phyloP scores from a whole-genome alignment of 345 rosid genomes.

The Bruguiera gymnorhiza region DNA sequence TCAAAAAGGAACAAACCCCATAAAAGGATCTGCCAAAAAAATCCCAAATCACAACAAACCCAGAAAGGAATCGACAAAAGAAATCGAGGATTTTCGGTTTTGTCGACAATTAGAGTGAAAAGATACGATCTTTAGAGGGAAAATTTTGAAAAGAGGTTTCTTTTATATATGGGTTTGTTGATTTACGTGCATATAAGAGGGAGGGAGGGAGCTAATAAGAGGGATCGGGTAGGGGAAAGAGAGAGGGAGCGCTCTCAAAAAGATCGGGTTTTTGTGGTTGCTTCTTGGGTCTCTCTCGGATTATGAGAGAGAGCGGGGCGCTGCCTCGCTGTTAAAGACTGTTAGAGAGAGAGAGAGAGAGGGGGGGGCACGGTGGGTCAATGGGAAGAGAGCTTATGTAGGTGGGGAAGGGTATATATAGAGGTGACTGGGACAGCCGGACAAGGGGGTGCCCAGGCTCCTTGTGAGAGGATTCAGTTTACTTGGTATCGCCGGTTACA shows the following conservation, averaged over 20 bases:
- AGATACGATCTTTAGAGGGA: slow-evolving; percentile 16
- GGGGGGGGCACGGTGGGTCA: neutral
- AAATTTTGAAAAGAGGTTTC: slow-evolving; percentile 20
- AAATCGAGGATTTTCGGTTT: neutral
- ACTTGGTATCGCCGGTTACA: slow-evolving; percentile 14
- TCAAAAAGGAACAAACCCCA: too few species aligned
- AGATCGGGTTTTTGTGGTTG: too few species aligned
- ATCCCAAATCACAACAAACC: neutral
- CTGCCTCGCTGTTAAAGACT: too few species aligned
- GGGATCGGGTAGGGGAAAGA: neutral
- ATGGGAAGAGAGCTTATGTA: neutral
- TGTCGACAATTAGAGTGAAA: neutral
- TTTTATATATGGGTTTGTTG: slow-evolving; percentile 25
- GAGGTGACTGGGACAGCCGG: neutral
- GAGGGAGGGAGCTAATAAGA: neutral
- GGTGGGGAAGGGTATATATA: neutral
- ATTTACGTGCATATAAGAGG: neutral
- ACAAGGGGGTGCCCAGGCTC: neutral
- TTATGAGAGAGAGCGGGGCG: too few species aligned
- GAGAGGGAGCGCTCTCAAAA: too few species aligned
- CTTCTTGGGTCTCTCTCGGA: too few species aligned
- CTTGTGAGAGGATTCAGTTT: neutral
- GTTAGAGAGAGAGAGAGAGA: too few species aligned
- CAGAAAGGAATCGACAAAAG: neutral
- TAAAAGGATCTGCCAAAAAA: neutral